These are phyloP conservation scores for Pseudogymnoascus sp. DNA, from an alignment of 2,329 filamentous ascomycete genomes.

Conservation along the genomic window DNA sequence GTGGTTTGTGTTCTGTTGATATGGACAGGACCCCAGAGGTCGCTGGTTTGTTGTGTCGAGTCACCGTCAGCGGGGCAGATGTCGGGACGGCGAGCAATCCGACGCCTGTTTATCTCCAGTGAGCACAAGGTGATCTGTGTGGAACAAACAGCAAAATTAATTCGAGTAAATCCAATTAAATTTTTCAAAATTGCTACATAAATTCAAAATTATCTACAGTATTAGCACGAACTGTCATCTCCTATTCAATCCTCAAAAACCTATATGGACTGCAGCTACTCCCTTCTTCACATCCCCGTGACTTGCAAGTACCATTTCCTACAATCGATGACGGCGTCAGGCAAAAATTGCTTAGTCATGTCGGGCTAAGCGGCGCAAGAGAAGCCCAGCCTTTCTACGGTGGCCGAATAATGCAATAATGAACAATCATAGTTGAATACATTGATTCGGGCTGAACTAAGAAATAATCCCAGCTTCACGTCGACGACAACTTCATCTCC, in stretches of 20 bases:
- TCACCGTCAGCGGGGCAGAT: conserved; percentile 1
- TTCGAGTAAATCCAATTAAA: not conserved
- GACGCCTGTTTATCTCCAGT: conserved; percentile 1
- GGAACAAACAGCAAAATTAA: not conserved
- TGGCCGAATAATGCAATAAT: not conserved
- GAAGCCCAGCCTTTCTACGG: not conserved
- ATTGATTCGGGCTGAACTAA: conserved; percentile 2
- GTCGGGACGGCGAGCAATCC: conserved; percentile 2
- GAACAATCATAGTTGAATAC: not conserved
- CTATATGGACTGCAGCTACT: not conserved
- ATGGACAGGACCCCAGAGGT: conserved; percentile 1
- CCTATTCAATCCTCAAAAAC: not conserved
- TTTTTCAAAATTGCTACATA: not conserved
- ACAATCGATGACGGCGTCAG: not conserved
- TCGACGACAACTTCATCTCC: not conserved
- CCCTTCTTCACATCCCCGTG: not conserved
- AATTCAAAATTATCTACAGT: not conserved
- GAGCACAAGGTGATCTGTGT: not conserved
- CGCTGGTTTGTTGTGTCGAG: conserved; percentile 1
- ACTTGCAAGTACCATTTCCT: not conserved
- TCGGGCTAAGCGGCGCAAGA: not conserved
- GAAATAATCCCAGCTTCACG: conserved; percentile 4
- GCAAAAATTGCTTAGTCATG: not conserved
- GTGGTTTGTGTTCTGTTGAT: conserved; percentile 1
- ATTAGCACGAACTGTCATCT: not conserved